Conservation (phyloP, 176 grass and related monocot genomes). For the Triticum turgidum region DNA sequence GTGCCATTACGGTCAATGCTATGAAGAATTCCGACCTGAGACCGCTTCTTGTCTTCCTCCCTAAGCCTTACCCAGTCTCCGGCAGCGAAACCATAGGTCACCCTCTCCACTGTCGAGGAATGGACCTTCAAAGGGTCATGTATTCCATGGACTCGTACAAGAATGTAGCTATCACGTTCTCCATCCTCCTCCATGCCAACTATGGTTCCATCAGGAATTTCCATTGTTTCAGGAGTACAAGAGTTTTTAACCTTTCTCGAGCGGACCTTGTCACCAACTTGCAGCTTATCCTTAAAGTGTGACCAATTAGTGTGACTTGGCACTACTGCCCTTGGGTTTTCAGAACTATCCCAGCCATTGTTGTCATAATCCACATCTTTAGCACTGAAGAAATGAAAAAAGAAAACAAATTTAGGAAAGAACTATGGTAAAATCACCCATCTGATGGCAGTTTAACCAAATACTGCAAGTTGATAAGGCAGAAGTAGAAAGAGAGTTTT, state of each 20-base stretch:
- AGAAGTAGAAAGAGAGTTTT: neutral
- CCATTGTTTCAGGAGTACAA: conserved; percentile 70
- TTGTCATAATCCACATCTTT: conserved; percentile 49
- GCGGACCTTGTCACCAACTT: conserved; percentile 70
- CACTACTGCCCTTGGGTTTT: conserved; percentile 37
- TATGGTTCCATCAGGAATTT: conserved; percentile 86
- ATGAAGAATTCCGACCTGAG: conserved; percentile 82
- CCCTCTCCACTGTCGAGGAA: conserved; percentile 58
- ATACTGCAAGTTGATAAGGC: neutral
- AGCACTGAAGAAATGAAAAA: conserved; percentile 36
- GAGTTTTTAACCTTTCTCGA: conserved; percentile 79
- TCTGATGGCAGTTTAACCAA: conserved; percentile 8
- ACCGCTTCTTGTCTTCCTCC: conserved; percentile 68
- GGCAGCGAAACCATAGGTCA: conserved; percentile 68
- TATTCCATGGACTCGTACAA: conserved; percentile 76
- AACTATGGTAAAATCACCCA: neutral
- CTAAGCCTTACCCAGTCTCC: conserved; percentile 85
- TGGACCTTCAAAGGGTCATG: conserved; percentile 75
- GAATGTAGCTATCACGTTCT: conserved; percentile 49
- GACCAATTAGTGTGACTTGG: conserved; percentile 60
- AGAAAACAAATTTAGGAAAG: neutral
- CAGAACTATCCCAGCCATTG: conserved; percentile 35
- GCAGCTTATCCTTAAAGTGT: conserved; percentile 70
- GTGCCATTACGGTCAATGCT: conserved; percentile 61
- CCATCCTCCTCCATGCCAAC: conserved; percentile 77